Base-by-base conservation (phyloP, 164 flowering plant genomes). In the Tetracentron sinense region DNA sequence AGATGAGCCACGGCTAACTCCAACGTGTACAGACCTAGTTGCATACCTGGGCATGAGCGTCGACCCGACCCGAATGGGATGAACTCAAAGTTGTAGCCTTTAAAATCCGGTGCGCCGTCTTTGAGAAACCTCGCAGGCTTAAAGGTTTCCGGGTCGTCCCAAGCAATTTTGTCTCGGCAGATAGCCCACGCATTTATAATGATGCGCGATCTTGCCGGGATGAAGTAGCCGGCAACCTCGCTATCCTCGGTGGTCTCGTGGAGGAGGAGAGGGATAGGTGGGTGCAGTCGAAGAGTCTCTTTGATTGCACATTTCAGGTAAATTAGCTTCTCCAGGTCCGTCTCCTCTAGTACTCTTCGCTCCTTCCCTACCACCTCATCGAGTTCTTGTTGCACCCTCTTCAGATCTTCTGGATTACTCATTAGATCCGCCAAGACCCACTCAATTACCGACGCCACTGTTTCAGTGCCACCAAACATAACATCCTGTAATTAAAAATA, bases 61-160 rank as follows among this genome's bases (percentile, higher is more conserved):
- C n/a, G n/a, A n/a, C n/a, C n/a, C 55, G 97, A 88, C 56, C 97
- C 95, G 58, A 90, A 90, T 6, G 97, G 97, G 1, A 90, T 70
- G 70, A 88, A 81, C 81, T 90, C 91, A 53, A 88, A 88, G 64
- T 79, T 67, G 29, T 66, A 76, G 16, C 95, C 95, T 54, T 81
- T 90, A 64, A 82, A 88, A 57, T 88, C 89, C 0, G 85, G 75
- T 2, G 77, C 83, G 4, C 80, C 82, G 0, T 72, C 77, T 5
- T 64, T 54, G 35, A 83, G 58, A 46, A 88, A 90, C 73, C 90
- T 65, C 0, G 74, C 42, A 0, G 95, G 94, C 66, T 69, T 72
- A 75, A 83, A 90, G 0, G 60, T 33, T 0, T 88, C 81, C 0
- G 95, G 72, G 22, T 90, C 90, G 1, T 70, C 82, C 97, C 97